Percentiles rank a stretch among this genome's conserved stretches.
These are phyloP conservation scores for Phytopythium oedochilum DNA, from an alignment of 352 stramenopile species.

Conservation along the genomic window DNA sequence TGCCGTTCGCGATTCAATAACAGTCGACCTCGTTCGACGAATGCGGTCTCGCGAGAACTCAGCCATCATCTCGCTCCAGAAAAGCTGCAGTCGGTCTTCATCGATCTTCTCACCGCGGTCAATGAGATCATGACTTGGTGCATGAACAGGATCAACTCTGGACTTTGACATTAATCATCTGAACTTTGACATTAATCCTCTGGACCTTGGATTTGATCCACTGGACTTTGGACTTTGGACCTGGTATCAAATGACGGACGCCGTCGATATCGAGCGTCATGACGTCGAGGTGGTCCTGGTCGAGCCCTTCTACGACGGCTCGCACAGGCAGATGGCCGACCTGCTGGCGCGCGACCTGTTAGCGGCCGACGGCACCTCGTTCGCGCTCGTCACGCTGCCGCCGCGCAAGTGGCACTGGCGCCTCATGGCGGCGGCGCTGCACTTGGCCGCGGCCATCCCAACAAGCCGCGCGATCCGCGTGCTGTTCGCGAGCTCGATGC, in stretches of 20 bases:
- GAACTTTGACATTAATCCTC: too few relatives aligned
- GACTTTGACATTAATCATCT: too few relatives aligned
- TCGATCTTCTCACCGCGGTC: constrained; percentile 37
- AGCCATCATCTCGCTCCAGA: constrained; percentile 47
- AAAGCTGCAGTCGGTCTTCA: constrained; percentile 34
- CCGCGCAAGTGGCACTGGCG: constrained; percentile 54
- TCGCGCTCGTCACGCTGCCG: constrained; percentile 24
- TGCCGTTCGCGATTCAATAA: neutral
- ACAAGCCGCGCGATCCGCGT: constrained; percentile 16
- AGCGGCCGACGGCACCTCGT: constrained; percentile 3
- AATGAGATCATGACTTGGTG: constrained; percentile 31
- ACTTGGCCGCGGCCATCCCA: constrained; percentile 15
- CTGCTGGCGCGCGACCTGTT: constrained; percentile 25
- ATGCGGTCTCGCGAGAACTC: constrained; percentile 45
- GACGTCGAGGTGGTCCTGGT: constrained; percentile 26
- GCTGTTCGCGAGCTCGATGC: constrained; percentile 40
- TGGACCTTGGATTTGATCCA: too few relatives aligned
- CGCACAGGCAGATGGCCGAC: constrained; percentile 46
- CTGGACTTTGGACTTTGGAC: too few relatives aligned
- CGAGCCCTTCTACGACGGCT: constrained; percentile 39
- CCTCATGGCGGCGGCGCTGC: constrained; percentile 25
- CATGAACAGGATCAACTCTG: too few relatives aligned
- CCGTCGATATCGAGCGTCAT: neutral
- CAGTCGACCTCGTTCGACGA: neutral
- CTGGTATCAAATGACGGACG: too few relatives aligned